Base-by-base conservation (phyloP, 441 rosid species). In the Cnidoscolus chayamansa region DNA sequence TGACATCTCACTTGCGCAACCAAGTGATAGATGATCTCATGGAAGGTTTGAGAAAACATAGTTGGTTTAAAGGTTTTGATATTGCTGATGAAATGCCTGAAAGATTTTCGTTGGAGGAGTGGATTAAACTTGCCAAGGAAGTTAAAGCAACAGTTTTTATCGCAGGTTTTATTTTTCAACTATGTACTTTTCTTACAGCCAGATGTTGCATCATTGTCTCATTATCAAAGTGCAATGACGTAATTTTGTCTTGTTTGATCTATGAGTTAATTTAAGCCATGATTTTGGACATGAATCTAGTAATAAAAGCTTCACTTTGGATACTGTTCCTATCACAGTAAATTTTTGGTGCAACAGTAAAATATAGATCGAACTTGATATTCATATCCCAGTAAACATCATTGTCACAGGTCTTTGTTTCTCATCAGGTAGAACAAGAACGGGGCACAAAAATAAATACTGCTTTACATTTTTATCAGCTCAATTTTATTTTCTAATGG, bases 61-160 rank as follows among this genome's bases (percentile, higher is more conserved):
- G 72, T 67, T 92, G 98, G 96, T 94, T 90, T 86, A 69, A 76
- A 65, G 97, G 97, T 66, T 90, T 92, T 66, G 97, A 94, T 78
- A 87, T 92, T 74, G 80, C 85, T 76, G 98, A 92, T 69, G 90
- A 87, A 72, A 65, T 74, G 25, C 96, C 99, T 4, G 73, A 53
- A 70, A 89, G 75, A 73, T 85, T 72, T 75, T 84, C 98, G 9
- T 56, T 89, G 76, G 83, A 80, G 73, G 91, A 87, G 79, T 94
- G 99, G 98, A 82, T 90, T 80, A 80, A 83, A 73, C 85, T 75
- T 71, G 94, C 96, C 76, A 88, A 81, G 75, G 86, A 85, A 79
- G 83, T 79, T 69, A 75, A 88, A 70, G 97, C 97, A 71, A 87
- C 94, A 67, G 93, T 94, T 76, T 92, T 92, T 74, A 84, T 94